phyloP scores from a whole-genome alignment of 306 rosid species.

The Senna siamea region DNA sequence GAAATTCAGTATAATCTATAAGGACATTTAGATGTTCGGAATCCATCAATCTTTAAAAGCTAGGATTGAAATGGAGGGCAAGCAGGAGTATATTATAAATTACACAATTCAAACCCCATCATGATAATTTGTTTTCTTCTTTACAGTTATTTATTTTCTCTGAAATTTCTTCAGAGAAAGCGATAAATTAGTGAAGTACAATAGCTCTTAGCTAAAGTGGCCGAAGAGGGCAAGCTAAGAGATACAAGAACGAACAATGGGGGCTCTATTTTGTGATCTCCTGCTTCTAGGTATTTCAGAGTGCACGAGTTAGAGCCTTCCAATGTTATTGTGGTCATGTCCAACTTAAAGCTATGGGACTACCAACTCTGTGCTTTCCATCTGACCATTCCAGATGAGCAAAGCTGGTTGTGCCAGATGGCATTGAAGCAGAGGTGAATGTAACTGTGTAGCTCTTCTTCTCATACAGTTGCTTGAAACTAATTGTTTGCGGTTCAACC shows the following conservation, averaged over 20 bases:
- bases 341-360: slow-evolving; percentile 89
- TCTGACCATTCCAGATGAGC: slow-evolving; percentile 80
- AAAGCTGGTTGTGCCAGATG: slow-evolving; percentile 73
- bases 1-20: too few relatives aligned
- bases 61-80: not conserved
- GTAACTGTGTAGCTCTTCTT: slow-evolving; percentile 76
- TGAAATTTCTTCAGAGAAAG: not conserved
- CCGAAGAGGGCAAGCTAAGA: not conserved
- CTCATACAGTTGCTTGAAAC: slow-evolving; percentile 55
- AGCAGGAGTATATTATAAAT: not conserved
- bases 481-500: slow-evolving; percentile 67
- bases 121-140: slow-evolving; percentile 20
- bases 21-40: too few relatives aligned
- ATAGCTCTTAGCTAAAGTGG: not conserved
- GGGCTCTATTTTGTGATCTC: not conserved
- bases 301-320: slow-evolving; percentile 6
- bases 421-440: slow-evolving; percentile 56
- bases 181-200: not conserved
- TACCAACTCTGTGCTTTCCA: slow-evolving; percentile 71
- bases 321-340: slow-evolving; percentile 34
- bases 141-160: slow-evolving; percentile 38
- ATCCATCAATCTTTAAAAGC: not conserved
- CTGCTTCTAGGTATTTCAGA: too few relatives aligned
- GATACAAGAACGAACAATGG: slow-evolving; percentile 6
- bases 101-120: slow-evolving; percentile 23